Conservation (phyloP, 2,329 filamentous ascomycete species). For the Emmonsia crescens region DNA sequence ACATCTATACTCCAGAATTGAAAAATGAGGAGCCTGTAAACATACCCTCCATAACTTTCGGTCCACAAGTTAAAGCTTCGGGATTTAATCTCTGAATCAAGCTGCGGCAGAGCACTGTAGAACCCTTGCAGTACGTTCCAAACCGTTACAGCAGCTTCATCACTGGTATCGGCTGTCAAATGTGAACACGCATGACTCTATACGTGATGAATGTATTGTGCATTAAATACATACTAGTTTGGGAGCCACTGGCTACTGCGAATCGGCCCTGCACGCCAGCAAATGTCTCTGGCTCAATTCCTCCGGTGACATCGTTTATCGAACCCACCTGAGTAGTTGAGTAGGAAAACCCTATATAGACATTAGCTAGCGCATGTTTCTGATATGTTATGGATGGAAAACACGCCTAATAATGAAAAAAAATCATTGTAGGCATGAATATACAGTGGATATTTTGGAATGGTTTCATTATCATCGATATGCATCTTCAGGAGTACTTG, state of each 20-base stretch:
- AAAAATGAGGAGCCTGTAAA: constrained; percentile 3
- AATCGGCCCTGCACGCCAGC: constrained; percentile 38
- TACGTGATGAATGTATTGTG: not conserved
- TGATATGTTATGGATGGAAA: no score
- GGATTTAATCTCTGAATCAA: constrained; percentile 40
- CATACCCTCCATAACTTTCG: constrained; percentile 42
- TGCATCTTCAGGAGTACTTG: not conserved
- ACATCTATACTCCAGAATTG: constrained; percentile 6
- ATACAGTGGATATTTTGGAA: not conserved
- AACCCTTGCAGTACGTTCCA: constrained; percentile 49
- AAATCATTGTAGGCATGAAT: no score
- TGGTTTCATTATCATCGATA: not conserved
- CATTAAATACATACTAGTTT: constrained; percentile 25
- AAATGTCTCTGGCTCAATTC: constrained; percentile 35
- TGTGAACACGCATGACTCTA: not conserved
- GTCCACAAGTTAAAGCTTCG: constrained; percentile 50
- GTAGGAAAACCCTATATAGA: constrained; percentile 26
- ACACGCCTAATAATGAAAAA: no score
- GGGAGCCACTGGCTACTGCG: constrained; percentile 38
- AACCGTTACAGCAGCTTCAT: constrained; percentile 47
- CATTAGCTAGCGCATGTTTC: no score
- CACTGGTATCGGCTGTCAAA: constrained; percentile 38
- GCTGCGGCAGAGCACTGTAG: constrained; percentile 37
- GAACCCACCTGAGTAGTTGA: constrained; percentile 29
- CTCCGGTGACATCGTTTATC: constrained; percentile 34